Percentiles rank a stretch among this genome's conserved stretches.
These are phyloP conservation scores for Pythium brassicae DNA, from an alignment of 352 stramenopile genomes.

Conservation along the genomic window DNA sequence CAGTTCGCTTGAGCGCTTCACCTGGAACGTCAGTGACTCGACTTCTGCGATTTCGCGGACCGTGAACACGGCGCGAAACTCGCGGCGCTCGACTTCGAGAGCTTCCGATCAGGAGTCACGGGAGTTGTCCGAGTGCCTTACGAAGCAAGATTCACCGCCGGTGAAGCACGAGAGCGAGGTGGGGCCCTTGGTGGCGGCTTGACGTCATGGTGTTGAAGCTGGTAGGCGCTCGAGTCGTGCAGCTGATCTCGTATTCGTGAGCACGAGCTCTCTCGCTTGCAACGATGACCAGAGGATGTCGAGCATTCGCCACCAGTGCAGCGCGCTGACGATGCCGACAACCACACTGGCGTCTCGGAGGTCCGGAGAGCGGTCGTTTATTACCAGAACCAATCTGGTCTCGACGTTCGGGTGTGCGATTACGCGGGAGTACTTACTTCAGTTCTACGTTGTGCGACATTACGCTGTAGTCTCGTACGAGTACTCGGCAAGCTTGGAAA, in stretches of 20 bases:
- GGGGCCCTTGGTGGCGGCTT: neutral
- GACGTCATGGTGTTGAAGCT: neutral
- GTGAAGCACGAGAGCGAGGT: too few species aligned
- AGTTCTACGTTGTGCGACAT: too few species aligned
- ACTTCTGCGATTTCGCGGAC: slow-evolving; percentile 1
- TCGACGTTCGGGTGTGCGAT: slow-evolving; percentile 1
- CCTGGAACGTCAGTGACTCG: slow-evolving; percentile 8
- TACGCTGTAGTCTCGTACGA: too few species aligned
- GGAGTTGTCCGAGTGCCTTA: neutral
- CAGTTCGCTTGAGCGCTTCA: slow-evolving; percentile 4
- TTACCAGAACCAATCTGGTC: neutral
- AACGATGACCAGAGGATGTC: neutral
- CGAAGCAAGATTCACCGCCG: too few species aligned
- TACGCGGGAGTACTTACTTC: neutral
- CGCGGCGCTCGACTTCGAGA: slow-evolving; percentile 9
- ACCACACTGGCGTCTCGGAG: neutral
- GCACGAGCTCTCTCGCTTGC: neutral
- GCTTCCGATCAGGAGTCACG: neutral
- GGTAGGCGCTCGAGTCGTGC: neutral
- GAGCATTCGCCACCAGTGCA: slow-evolving; percentile 7
- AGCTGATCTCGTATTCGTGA: neutral
- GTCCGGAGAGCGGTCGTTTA: neutral
- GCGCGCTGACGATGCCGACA: neutral
- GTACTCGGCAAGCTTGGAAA: too few species aligned
- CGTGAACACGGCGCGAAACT: slow-evolving; percentile 1